phyloP scores from a whole-genome alignment of 2,329 filamentous ascomycete genomes.

The Pseudocercospora fijiensis region DNA sequence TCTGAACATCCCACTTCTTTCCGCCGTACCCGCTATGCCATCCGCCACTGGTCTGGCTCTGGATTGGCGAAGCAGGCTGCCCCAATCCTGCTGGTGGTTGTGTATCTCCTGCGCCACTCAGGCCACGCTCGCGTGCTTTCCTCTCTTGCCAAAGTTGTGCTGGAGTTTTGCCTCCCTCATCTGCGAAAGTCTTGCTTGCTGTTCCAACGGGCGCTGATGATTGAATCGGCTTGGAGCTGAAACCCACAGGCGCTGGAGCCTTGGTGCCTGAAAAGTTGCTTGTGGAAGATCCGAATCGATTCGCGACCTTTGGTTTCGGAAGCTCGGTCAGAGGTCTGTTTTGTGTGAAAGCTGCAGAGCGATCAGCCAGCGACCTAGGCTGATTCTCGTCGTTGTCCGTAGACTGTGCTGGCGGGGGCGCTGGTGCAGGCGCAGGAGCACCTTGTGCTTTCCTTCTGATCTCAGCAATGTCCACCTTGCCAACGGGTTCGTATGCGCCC shows the following conservation, averaged over 20 bases:
- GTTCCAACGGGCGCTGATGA: conserved; percentile 65
- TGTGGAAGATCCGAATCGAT: conserved; percentile 73
- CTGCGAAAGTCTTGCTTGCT: conserved; percentile 90
- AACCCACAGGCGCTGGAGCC: conserved; percentile 71
- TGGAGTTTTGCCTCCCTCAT: conserved; percentile 91
- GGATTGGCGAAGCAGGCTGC: conserved; percentile 51
- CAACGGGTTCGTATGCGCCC: conserved; percentile 89
- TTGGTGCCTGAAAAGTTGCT: conserved; percentile 83
- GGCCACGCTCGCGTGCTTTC: conserved; percentile 75
- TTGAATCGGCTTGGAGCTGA: conserved; percentile 59
- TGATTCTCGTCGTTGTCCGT: conserved; percentile 51
- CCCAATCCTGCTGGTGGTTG: conserved; percentile 43
- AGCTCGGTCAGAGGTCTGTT: conserved; percentile 80
- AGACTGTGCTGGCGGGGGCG: conserved; percentile 47
- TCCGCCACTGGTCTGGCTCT: conserved; percentile 71
- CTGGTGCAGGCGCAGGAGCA: conserved; percentile 31
- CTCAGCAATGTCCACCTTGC: conserved; percentile 94
- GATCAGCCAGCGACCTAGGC: conserved; percentile 69
- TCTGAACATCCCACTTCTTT: conserved; percentile 85
- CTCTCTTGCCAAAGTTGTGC: conserved; percentile 97
- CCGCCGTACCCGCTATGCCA: conserved; percentile 92
- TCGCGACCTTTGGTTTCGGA: conserved; percentile 92
- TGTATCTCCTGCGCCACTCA: conserved; percentile 53
- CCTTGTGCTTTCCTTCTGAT: conserved; percentile 82
- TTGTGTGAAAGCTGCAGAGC: conserved; percentile 69